phyloP scores from a whole-genome alignment of 495 filamentous ascomycete genomes.

The Penicillium waksmanii region DNA sequence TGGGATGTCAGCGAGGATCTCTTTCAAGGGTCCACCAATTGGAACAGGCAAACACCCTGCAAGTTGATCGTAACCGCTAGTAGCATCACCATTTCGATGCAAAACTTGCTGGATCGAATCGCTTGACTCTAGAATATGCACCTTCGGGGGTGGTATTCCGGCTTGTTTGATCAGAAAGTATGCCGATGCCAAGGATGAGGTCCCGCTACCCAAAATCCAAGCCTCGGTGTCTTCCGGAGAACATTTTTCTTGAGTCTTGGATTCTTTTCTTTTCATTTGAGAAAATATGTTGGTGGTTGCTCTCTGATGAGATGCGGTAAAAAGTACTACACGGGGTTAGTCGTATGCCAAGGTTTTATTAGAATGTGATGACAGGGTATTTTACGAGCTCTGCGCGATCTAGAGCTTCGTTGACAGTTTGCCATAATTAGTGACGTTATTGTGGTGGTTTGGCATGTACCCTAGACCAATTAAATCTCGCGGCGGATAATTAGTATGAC shows the following conservation, averaged over 20 bases:
- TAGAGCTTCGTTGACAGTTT: too few relatives aligned
- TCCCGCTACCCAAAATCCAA: not conserved
- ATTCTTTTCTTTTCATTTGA: too few relatives aligned
- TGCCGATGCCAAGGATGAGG: not conserved
- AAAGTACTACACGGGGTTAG: too few relatives aligned
- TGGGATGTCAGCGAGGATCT: conserved; percentile 2
- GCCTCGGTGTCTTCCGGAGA: not conserved
- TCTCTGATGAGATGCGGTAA: too few relatives aligned
- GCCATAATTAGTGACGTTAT: too few relatives aligned
- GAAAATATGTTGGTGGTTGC: too few relatives aligned
- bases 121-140: not conserved
- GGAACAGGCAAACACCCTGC: not conserved
- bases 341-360: too few relatives aligned
- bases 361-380: too few relatives aligned
- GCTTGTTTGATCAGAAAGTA: not conserved
- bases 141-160: not conserved
- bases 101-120: not conserved
- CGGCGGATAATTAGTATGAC: too few relatives aligned
- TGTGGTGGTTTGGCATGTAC: too few relatives aligned
- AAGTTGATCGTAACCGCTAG: not conserved
- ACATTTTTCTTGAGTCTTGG: not conserved
- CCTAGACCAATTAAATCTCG: too few relatives aligned
- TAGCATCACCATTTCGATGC: not conserved
- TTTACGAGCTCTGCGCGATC: too few relatives aligned
- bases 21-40: not conserved